These are phyloP conservation scores for Oxyria digyna DNA, from an alignment of 148 eudicot genomes.

Conservation along the genomic window DNA sequence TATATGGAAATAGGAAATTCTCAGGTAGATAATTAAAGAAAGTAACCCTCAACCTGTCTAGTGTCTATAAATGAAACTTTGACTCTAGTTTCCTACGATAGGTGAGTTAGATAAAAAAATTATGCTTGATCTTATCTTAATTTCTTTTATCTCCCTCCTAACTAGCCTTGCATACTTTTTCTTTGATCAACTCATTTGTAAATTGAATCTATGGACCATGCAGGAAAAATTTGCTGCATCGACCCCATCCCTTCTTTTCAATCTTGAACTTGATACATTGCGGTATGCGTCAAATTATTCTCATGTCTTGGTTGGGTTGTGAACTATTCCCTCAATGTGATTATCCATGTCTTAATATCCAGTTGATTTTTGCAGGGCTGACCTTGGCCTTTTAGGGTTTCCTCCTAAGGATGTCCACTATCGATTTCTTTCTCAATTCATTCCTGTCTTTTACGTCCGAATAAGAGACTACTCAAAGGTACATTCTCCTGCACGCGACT, in stretches of 20 bases:
- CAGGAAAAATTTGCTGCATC: conserved; percentile 85
- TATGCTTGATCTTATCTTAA: not conserved
- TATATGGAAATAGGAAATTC: not conserved
- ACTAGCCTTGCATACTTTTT: not conserved
- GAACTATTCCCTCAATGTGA: conserved; percentile 4
- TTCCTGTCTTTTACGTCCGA: conserved; percentile 82
- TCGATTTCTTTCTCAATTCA: conserved; percentile 88
- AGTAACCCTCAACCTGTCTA: not conserved
- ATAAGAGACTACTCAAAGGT: conserved; percentile 98
- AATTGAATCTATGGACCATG: conserved; percentile 10
- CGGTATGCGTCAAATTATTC: conserved; percentile 41
- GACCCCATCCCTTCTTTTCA: conserved; percentile 80
- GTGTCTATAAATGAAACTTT: not conserved
- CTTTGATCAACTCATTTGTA: not conserved
- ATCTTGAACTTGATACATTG: conserved; percentile 92
- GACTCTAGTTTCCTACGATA: no score
- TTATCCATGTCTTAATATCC: conserved; percentile 6
- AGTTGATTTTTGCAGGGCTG: conserved; percentile 50
- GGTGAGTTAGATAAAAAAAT: not conserved
- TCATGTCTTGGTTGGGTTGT: not conserved
- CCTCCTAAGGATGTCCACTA: conserved; percentile 86
- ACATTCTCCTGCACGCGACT: conserved; percentile 5
- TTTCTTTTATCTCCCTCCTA: not conserved
- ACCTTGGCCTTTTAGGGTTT: conserved; percentile 87
- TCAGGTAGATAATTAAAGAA: not conserved